Evolutionary conservation across 306 rosid genomes (phyloP), one percentile per base, ranked within the genome.

Genomic region (Senna siamea): DNA sequence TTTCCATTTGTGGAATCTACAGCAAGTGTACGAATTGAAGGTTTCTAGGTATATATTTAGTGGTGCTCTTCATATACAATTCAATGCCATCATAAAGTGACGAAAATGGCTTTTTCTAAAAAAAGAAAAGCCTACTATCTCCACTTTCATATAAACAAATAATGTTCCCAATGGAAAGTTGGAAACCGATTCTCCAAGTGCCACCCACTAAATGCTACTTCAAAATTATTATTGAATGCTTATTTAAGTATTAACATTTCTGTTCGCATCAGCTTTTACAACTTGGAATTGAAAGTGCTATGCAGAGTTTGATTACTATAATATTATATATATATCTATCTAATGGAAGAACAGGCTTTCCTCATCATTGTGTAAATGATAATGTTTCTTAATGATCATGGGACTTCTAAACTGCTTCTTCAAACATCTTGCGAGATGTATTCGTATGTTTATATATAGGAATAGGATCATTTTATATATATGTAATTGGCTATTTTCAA

Each of bases 121-220:
- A 74, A 61, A 65, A 68, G 53, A 51, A 67, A 60, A 60, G 14
- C 76, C 73, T 78, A 73, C 62, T 62, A 50, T 55, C 64, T 35
- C 51, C 22, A 74, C 58, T 66, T 46, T 76, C 72, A 70, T 52
- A 40, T 51, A 9, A 22, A 7, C 14, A 32, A 66, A 41, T 59
- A 53, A 35, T 48, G 43, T 63, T 62, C 55, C 54, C 65, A 75
- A 59, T 75, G 78, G 84, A 35, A 54, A 43, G 79, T 59, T 67
- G 73, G 72, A 22, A 55, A 26, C 35, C n/a, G 6, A 58, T 53
- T 10, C 35, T 26, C 23, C 19, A 14, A 2, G 9, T 62, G 18
- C 34, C 12, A 44, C 41, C 30, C 30, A 26, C 30, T 26, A 18
- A 44, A 65, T 6, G 20, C 55, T 22, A 6, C 22, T 44, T 43